Conservation (phyloP, 805 yeast genomes). For the Lipomyces mesembrius region DNA sequence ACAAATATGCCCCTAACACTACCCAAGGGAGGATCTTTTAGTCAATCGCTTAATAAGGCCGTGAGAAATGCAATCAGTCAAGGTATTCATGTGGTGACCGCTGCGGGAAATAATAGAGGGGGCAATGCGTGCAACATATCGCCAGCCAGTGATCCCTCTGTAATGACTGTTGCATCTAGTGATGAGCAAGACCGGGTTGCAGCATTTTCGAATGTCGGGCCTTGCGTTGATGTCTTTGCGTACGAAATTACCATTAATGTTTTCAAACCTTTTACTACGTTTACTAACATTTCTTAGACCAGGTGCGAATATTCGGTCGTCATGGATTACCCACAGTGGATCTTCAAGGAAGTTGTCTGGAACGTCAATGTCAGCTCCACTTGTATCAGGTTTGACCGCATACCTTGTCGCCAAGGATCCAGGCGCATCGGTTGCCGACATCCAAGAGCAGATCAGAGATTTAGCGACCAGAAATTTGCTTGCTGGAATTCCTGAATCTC, state of each 20-base stretch:
- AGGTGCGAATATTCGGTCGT: conserved; percentile 75
- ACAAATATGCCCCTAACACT: not conserved
- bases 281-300: conserved; percentile 54
- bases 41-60: conserved; percentile 80
- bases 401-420: conserved; percentile 49
- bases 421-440: conserved; percentile 32
- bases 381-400: conserved; percentile 86
- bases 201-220: conserved; percentile 30
- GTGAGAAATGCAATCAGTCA: conserved; percentile 87
- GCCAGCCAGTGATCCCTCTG: conserved; percentile 89
- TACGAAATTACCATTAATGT: conserved; percentile 59
- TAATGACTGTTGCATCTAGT: conserved; percentile 55
- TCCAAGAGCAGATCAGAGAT: conserved; percentile 38
- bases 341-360: conserved; percentile 51
- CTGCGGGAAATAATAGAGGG: conserved; percentile 88
- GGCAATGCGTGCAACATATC: conserved; percentile 91
- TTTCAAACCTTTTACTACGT: conserved; percentile 44
- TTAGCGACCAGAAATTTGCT: conserved; percentile 18
- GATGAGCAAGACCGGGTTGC: conserved; percentile 22
- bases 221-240: conserved; percentile 42
- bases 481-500: conserved; percentile 4
- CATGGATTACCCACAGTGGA: conserved; percentile 40
- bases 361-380: conserved; percentile 98
- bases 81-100: conserved; percentile 90
- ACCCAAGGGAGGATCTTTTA: conserved; percentile 23